phyloP scores from a whole-genome alignment of 208 protist genomes.

The Trypanosoma brucei region DNA sequence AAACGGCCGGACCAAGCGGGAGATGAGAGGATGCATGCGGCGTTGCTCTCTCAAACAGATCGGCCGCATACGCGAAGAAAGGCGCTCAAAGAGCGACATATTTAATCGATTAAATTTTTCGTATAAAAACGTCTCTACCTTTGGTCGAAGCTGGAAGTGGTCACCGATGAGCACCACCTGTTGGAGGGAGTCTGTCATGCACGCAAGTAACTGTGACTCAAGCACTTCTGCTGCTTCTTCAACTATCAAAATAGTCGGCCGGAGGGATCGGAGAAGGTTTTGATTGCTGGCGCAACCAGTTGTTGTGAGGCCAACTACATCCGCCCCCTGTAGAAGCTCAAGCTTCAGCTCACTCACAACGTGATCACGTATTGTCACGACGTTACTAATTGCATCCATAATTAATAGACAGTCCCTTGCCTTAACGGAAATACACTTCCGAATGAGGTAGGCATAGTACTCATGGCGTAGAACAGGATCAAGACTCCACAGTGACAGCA shows the following conservation, averaged over 20 bases:
- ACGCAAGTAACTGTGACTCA: conserved; percentile 89
- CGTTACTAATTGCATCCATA: conserved; percentile 66
- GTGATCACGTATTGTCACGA: conserved; percentile 75
- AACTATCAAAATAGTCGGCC: conserved; percentile 86
- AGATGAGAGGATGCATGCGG: conserved; percentile 86
- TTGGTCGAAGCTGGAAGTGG: conserved; percentile 91
- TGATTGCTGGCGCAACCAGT: conserved; percentile 90
- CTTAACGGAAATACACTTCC: conserved; percentile 62
- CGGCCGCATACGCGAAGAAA: conserved; percentile 40
- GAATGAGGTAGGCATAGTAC: conserved; percentile 86
- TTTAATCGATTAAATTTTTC: conserved; percentile 86
- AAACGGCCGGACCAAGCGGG: conserved; percentile 80
- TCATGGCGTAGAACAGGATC: conserved; percentile 61
- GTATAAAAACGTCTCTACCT: conserved; percentile 88
- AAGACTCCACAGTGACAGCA: conserved; percentile 85
- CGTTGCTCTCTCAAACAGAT: conserved; percentile 87
- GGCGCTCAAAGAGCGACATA: conserved; percentile 88
- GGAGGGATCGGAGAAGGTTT: conserved; percentile 77
- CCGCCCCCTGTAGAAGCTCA: conserved; percentile 65
- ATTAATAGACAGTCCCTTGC: conserved; percentile 68
- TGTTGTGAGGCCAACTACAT: conserved; percentile 92
- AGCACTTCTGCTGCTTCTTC: conserved; percentile 94
- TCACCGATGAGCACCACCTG: conserved; percentile 91
- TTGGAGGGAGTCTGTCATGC: conserved; percentile 87
- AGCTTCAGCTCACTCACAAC: conserved; percentile 78